phyloP scores from a whole-genome alignment of 2,329 filamentous ascomycete species.

The Keithomyces neogunnii region DNA sequence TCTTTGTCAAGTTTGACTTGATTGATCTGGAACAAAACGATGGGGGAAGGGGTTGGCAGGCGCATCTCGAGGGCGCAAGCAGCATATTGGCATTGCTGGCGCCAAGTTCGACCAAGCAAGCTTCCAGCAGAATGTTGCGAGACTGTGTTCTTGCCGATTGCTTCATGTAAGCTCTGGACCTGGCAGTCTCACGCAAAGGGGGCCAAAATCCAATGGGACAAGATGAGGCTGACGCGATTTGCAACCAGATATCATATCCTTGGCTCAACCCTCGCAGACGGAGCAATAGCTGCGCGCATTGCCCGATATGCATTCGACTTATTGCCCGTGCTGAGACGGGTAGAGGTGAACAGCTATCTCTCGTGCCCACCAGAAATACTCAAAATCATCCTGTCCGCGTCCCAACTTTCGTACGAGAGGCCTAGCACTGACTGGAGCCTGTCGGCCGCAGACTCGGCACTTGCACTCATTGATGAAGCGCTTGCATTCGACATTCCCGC shows the following conservation, averaged over 20 bases:
- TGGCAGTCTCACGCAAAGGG: too few relatives aligned
- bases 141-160: conserved; percentile 41
- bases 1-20: conserved; percentile 44
- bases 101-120: conserved; percentile 17
- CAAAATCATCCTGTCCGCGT: conserved; percentile 35
- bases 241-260: conserved; percentile 30
- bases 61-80: conserved; percentile 37
- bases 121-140: conserved; percentile 26
- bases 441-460: conserved; percentile 25
- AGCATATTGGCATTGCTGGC: conserved; percentile 30
- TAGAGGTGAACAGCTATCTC: conserved; percentile 33
- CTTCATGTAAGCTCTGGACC: conserved; percentile 29
- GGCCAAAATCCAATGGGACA: not conserved
- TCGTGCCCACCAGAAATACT: conserved; percentile 35
- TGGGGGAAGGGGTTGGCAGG: conserved; percentile 33
- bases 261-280: conserved; percentile 28
- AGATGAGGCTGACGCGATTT: not conserved
- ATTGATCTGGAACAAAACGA: conserved; percentile 36
- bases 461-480: conserved; percentile 31
- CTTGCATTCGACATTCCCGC: conserved; percentile 31
- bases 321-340: conserved; percentile 30
- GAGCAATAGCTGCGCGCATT: conserved; percentile 28
- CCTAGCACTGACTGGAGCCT: conserved; percentile 22
- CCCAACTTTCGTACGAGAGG: conserved; percentile 32
- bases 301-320: conserved; percentile 30